phyloP scores from a whole-genome alignment of 2,329 filamentous ascomycete genomes.

The Zasmidium citrigriseum region DNA sequence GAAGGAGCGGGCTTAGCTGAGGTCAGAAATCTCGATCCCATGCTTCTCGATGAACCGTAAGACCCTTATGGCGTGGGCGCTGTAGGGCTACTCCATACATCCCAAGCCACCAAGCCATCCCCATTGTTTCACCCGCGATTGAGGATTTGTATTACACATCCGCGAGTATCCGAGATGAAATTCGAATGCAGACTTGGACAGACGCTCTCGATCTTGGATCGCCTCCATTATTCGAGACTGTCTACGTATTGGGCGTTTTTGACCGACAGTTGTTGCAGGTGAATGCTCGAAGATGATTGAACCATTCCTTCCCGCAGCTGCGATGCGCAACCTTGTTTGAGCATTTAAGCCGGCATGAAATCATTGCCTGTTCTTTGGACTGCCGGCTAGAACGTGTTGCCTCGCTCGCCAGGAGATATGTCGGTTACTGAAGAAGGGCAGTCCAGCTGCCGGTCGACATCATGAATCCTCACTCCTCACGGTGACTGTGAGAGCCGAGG shows the following conservation, averaged over 20 bases:
- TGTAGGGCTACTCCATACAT: background rate
- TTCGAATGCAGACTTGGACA: background rate
- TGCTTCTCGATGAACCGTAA: background rate
- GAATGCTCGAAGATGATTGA: background rate
- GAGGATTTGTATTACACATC: background rate
- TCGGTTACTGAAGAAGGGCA: background rate
- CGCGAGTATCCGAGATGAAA: background rate
- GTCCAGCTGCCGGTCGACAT: background rate
- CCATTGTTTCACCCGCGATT: background rate
- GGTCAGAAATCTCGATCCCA: background rate
- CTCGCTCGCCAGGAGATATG: background rate
- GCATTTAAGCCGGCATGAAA: background rate
- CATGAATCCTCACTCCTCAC: background rate
- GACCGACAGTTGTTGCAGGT: background rate
- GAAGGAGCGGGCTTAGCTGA: background rate
- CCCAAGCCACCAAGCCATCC: background rate
- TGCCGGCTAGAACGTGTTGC: background rate
- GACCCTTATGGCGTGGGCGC: background rate
- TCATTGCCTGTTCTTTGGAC: background rate
- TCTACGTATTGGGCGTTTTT: background rate
- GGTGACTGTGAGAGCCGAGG: background rate
- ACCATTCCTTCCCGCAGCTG: constrained; percentile 1
- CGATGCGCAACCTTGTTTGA: background rate
- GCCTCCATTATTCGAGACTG: background rate
- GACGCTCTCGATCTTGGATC: constrained; percentile 1